Evolutionary conservation across 2,329 filamentous ascomycete species (phyloP), one percentile per base, ranked within the genome.

Genomic region (Aspergillus felis): DNA sequence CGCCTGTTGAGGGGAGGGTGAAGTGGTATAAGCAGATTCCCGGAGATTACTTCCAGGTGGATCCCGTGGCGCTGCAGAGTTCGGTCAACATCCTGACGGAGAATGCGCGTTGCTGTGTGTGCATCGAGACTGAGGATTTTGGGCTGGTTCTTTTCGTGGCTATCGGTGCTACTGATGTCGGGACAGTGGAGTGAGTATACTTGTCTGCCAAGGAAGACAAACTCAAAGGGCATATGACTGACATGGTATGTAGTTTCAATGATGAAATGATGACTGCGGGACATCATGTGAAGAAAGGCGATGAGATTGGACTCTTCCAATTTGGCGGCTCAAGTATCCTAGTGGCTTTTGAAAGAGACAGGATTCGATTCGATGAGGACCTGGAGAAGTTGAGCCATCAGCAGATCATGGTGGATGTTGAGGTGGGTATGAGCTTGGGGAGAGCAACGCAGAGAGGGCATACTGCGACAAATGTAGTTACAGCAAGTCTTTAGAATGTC

Each of bases 31-130:
- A 70, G 50, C 70, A 71, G 9, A 72, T 79, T 17, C 73, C 75
- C 0, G 77, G 78, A 0, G 72, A 76, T 49, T 78, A 79, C 58
- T 79, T 78, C 54, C 69, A 76, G 44, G 76, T 79, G 27, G 75
- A 79, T 60, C 74, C 77, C 7, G 28, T 70, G 17, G 66, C 63
- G 12, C 50, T 74, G 20, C 60, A 62, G 46, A 75, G 70, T 51
- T 54, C 64, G 38, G 68, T 78, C 20, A 70, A 77, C 53, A 74
- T 77, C 24, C 56, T 77, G 57, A 75, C 73, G 6, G 61, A 64
- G 6, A 78, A 78, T 59, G 70, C 72, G n/a, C 59, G 75, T 42
- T 68, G 68, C 47, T 76, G 68, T 50, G 59, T 78, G 2, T 63
- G 71, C n/a, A 73, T 78, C 53, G 68, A 73, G 29, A 73, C 66